A percentile compares a stretch with the other conserved stretches of the same genome.
These are phyloP conservation scores for Erodium maritimum DNA, from an alignment of 345 rosid species.

Conservation along the genomic window DNA sequence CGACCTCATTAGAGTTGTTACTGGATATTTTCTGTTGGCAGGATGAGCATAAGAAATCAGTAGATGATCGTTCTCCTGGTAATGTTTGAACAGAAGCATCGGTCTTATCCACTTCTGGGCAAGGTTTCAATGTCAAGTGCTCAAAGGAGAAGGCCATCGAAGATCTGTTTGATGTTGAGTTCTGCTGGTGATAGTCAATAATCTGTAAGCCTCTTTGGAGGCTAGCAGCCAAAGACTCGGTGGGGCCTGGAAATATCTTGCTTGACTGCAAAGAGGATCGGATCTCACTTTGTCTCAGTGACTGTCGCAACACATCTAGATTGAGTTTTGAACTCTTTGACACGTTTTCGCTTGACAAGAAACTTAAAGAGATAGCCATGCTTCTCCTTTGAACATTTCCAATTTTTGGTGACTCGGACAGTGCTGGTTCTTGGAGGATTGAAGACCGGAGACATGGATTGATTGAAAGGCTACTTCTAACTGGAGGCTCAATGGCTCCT, in stretches of 20 bases:
- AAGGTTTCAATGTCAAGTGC: slow-evolving; percentile 53
- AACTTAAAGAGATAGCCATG: slow-evolving; percentile 34
- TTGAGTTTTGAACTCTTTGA: slow-evolving; percentile 28
- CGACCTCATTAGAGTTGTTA: slow-evolving; percentile 18
- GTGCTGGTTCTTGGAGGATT: slow-evolving; percentile 59
- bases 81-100: slow-evolving; percentile 3
- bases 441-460: slow-evolving; percentile 40
- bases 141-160: slow-evolving; percentile 70
- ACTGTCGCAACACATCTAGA: slow-evolving; percentile 17
- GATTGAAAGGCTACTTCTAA: slow-evolving; percentile 45
- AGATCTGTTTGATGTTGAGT: slow-evolving; percentile 44
- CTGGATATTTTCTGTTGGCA: slow-evolving; percentile 43
- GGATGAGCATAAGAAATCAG: slow-evolving; percentile 43
- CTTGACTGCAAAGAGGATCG: slow-evolving; percentile 67
- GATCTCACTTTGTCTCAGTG: slow-evolving; percentile 41
- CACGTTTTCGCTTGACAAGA: slow-evolving; percentile 37
- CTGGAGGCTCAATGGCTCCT: slow-evolving; percentile 19
- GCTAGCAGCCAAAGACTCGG: slow-evolving; percentile 89
- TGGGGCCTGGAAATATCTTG: slow-evolving; percentile 50
- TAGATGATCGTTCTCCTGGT: background rate
- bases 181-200: slow-evolving; percentile 57
- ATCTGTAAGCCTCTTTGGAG: slow-evolving; percentile 82
- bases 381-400: slow-evolving; percentile 57
- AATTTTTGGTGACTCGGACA: slow-evolving; percentile 87
- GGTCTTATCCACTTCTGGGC: slow-evolving; percentile 40